Conservation (phyloP, 371 early-diverging fungal genomes). For the Rhizopus sp. region DNA sequence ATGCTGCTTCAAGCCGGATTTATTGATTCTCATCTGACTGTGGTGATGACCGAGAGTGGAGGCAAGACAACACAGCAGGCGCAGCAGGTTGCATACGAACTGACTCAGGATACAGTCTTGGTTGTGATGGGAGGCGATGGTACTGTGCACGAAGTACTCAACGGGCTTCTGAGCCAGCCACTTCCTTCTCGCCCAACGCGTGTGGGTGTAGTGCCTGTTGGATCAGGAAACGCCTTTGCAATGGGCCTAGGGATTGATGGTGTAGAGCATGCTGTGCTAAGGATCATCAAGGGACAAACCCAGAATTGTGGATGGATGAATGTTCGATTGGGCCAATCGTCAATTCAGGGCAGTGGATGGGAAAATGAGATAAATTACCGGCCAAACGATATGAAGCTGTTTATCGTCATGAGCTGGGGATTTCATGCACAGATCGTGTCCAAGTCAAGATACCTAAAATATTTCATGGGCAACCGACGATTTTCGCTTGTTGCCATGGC, state of each 20-base stretch:
- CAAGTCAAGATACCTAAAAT: constrained; percentile 38
- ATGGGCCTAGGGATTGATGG: constrained; percentile 33
- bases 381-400: constrained; percentile 11
- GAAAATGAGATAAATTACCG: constrained; percentile 16
- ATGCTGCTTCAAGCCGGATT: constrained; percentile 27
- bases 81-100: not conserved
- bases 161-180: constrained; percentile 30
- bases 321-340: constrained; percentile 29
- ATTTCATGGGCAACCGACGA: constrained; percentile 45
- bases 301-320: constrained; percentile 35
- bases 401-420: constrained; percentile 55
- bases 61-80: constrained; percentile 19
- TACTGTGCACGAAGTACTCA: constrained; percentile 48
- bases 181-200: constrained; percentile 9
- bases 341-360: constrained; percentile 14
- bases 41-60: constrained; percentile 6
- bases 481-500: constrained; percentile 43
- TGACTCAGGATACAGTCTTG: constrained; percentile 14
- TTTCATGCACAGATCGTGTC: constrained; percentile 55
- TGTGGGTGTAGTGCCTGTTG: constrained; percentile 43
- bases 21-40: constrained; percentile 1
- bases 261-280: constrained; percentile 33
- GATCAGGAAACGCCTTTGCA: constrained; percentile 52
- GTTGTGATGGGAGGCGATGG: constrained; percentile 54
- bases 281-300: constrained; percentile 36